Evolutionary conservation across 352 stramenopile species (phyloP).

Genomic region (Thraustotheca clavata): DNA sequence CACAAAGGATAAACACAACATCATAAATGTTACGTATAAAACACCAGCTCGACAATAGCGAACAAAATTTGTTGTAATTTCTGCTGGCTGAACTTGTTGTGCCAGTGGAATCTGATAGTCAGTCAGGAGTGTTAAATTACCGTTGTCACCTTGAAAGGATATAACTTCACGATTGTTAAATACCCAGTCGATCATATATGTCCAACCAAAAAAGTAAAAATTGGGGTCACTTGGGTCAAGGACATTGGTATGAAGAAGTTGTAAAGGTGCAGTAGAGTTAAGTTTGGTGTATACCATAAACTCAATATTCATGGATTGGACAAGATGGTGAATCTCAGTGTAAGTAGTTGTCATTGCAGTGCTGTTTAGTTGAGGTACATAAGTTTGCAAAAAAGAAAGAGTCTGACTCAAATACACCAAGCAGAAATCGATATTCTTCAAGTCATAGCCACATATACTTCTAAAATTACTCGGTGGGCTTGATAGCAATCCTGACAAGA

Average conservation of each 20-base stretch:
- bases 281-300: not conserved
- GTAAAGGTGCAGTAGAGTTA: not conserved
- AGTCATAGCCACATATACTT: not conserved
- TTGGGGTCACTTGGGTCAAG: not conserved
- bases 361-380: not conserved
- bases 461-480: too few relatives aligned
- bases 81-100: not conserved
- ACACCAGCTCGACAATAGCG: not conserved
- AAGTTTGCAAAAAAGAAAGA: not conserved
- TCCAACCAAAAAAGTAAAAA: conserved; percentile 12
- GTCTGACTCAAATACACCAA: not conserved
- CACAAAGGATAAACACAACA: not conserved
- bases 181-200: conserved; percentile 10
- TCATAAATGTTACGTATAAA: not conserved
- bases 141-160: conserved; percentile 11
- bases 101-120: not conserved
- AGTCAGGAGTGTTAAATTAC: not conserved
- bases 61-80: not conserved
- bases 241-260: not conserved
- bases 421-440: not conserved
- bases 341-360: not conserved
- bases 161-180: conserved; percentile 12
- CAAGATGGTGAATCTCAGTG: not conserved
- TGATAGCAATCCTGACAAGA: too few relatives aligned
- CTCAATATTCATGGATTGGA: not conserved